Evolutionary conservation across 2,329 filamentous ascomycete genomes (phyloP).

Genomic region (Diaporthe sp.): DNA sequence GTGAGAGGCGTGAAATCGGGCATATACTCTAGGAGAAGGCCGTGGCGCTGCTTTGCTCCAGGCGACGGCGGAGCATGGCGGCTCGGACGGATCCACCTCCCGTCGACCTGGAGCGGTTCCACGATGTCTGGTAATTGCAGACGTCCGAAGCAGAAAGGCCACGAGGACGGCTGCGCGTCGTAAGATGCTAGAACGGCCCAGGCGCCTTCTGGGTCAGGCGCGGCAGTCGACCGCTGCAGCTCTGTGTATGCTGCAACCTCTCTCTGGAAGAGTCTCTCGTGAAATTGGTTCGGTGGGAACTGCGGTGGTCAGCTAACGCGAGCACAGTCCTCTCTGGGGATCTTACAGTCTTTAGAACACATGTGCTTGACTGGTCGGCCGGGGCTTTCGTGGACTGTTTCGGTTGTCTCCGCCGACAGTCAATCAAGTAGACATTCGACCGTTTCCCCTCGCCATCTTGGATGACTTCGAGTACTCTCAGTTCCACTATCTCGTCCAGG

Average conservation of each 20-base stretch:
- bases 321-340: fast-evolving
- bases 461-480: neutral
- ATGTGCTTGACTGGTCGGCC: neutral
- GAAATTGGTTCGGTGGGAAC: neutral
- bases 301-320: neutral
- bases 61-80: neutral
- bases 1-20: neutral
- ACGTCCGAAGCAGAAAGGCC: neutral
- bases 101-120: neutral
- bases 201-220: neutral
- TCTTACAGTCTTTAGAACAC: neutral
- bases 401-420: neutral
- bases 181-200: neutral
- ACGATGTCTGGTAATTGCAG: neutral
- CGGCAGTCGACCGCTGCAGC: neutral
- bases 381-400: neutral
- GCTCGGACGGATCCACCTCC: neutral
- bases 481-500: neutral
- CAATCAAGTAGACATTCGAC: neutral
- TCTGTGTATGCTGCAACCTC: neutral
- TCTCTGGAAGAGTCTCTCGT: neutral
- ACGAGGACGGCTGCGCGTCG: neutral
- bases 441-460: neutral
- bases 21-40: neutral
- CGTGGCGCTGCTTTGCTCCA: neutral